A percentile compares a stretch with the other conserved stretches of the same genome.
Evolutionary conservation across 805 yeast genomes (phyloP).

Genomic region (Lipomyces spencermartinsiae): DNA sequence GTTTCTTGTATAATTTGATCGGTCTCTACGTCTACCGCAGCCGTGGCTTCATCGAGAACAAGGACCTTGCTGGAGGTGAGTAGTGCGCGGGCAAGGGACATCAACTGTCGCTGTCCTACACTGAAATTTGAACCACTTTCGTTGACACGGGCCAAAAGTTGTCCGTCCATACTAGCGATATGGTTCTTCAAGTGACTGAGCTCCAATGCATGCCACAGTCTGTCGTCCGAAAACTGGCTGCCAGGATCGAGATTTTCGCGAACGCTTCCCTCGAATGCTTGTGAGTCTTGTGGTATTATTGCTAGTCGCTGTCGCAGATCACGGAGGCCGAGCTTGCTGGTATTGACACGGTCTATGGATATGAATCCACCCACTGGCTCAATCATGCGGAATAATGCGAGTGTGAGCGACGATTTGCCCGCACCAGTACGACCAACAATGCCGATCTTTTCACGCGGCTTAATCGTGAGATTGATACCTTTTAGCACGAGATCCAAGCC

Average conservation of each 20-base stretch:
- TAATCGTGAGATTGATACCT: slow-evolving; percentile 64
- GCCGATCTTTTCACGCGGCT: slow-evolving; percentile 83
- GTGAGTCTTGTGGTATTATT: slow-evolving; percentile 94
- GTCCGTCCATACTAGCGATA: slow-evolving; percentile 58
- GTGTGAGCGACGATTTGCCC: slow-evolving; percentile 84
- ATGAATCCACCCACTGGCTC: slow-evolving; percentile 75
- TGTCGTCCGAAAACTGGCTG: slow-evolving; percentile 66
- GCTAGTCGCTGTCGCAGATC: slow-evolving; percentile 79
- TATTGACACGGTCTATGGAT: slow-evolving; percentile 73
- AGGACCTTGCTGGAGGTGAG: slow-evolving; percentile 74
- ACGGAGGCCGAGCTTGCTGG: slow-evolving; percentile 69
- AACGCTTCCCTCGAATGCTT: slow-evolving; percentile 83
- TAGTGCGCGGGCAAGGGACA: slow-evolving; percentile 83
- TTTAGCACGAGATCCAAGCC: slow-evolving; percentile 77
- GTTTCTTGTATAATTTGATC: slow-evolving; percentile 81
- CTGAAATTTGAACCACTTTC: slow-evolving; percentile 87
- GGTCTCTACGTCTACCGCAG: slow-evolving; percentile 92
- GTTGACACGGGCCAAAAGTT: slow-evolving; percentile 60
- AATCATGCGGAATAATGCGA: slow-evolving; percentile 83
- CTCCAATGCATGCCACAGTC: slow-evolving; percentile 81
- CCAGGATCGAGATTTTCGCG: slow-evolving; percentile 89
- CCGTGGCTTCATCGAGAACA: slow-evolving; percentile 84
- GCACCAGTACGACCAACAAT: slow-evolving; percentile 98
- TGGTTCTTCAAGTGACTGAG: slow-evolving; percentile 78
- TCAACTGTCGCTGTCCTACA: slow-evolving; percentile 83